phyloP scores from a whole-genome alignment of 1,284 basidiomycete genomes.

The Psilocybe mexicana region DNA sequence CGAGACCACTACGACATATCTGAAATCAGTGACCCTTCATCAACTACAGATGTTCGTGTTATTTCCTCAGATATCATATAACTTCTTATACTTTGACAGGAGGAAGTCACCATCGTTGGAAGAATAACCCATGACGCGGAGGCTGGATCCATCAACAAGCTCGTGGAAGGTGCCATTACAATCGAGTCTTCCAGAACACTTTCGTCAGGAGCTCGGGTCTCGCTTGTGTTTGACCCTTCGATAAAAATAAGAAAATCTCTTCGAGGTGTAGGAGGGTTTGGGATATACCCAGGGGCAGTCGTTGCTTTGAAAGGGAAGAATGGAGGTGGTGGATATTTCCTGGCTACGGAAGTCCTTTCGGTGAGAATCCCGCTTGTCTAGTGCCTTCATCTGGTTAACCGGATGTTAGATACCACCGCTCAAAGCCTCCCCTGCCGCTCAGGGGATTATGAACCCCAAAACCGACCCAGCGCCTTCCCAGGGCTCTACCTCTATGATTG shows the following conservation, averaged over 20 bases:
- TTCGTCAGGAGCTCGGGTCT: conserved; percentile 71
- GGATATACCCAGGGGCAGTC: conserved; percentile 89
- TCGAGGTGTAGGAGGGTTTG: conserved; percentile 65
- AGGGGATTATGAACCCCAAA: conserved; percentile 28
- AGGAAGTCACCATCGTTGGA: conserved; percentile 77
- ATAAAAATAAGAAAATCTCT: conserved; percentile 69
- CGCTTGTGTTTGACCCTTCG: conserved; percentile 68
- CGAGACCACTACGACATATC: conserved; percentile 68
- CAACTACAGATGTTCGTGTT: conserved; percentile 66
- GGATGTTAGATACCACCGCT: conserved; percentile 49
- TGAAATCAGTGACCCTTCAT: conserved; percentile 77
- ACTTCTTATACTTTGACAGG: conserved; percentile 42
- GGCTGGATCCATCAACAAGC: conserved; percentile 56
- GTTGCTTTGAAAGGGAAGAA: conserved; percentile 89
- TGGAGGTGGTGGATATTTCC: conserved; percentile 86
- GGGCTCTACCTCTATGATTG: conserved; percentile 59
- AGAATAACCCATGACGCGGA: conserved; percentile 79
- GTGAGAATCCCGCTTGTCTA: conserved; percentile 35
- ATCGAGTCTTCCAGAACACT: conserved; percentile 83
- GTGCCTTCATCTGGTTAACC: neutral
- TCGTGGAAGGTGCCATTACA: conserved; percentile 71
- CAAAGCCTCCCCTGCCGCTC: conserved; percentile 36
- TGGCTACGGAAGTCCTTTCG: conserved; percentile 80
- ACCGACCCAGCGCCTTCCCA: conserved; percentile 36
- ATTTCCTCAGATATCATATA: neutral